A percentile compares a stretch with the other conserved stretches of the same genome.
phyloP scores from a whole-genome alignment of 257 asterid species.

The Lithospermum erythrorhizon region DNA sequence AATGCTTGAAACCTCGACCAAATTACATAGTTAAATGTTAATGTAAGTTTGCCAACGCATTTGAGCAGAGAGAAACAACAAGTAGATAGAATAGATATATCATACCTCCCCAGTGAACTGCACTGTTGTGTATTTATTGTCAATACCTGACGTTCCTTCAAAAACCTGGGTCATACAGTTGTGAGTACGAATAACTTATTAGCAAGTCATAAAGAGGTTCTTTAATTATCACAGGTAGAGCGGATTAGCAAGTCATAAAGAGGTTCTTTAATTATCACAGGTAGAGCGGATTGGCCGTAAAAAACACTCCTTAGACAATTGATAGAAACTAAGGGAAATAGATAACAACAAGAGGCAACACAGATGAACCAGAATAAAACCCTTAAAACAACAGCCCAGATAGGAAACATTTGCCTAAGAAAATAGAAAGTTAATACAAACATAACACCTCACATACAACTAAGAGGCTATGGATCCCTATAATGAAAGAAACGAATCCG shows the following conservation, averaged over 20 bases:
- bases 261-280: neutral
- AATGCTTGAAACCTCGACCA: neutral
- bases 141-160: conserved; percentile 98
- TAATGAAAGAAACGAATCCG: neutral
- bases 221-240: neutral
- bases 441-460: neutral
- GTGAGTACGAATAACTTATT: conserved; percentile 10
- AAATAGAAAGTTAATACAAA: neutral
- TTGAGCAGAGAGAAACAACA: conserved; percentile 1
- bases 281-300: neutral
- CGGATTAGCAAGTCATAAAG: neutral
- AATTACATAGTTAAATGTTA: no score
- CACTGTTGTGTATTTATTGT: conserved; percentile 88
- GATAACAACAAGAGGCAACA: neutral
- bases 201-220: neutral
- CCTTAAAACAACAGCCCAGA: neutral
- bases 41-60: conserved; percentile 13
- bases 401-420: neutral
- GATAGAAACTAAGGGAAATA: neutral
- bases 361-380: neutral
- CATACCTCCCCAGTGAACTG: conserved; percentile 97
- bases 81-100: conserved; percentile 5
- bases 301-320: neutral
- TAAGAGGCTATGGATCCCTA: neutral
- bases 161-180: conserved; percentile 45